phyloP scores from a whole-genome alignment of 2,329 filamentous ascomycete species.

The Botrytis byssoidea region DNA sequence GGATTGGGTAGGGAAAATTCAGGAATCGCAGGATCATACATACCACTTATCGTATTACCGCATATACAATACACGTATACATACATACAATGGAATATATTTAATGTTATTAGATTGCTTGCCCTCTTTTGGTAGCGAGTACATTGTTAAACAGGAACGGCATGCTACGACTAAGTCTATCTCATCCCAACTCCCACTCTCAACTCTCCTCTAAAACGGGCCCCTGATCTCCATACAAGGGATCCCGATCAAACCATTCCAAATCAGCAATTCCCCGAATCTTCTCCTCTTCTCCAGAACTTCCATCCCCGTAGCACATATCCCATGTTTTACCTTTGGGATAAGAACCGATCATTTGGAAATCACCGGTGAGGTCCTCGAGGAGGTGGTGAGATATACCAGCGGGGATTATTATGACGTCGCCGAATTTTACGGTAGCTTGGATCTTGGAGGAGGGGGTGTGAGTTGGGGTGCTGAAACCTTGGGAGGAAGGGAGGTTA shows the following conservation, averaged over 20 bases:
- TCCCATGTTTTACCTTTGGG: background rate
- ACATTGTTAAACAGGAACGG: background rate
- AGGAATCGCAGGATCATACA: background rate
- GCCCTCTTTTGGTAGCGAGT: background rate
- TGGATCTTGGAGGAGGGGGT: background rate
- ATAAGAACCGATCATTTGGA: background rate
- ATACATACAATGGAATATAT: slow-evolving; percentile 14
- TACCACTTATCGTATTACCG: slow-evolving; percentile 7
- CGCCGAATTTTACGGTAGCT: background rate
- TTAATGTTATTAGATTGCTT: slow-evolving; percentile 1
- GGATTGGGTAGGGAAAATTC: background rate
- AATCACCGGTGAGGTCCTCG: background rate
- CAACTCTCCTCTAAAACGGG: background rate
- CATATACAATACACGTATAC: background rate
- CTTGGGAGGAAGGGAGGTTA: background rate
- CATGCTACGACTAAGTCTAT: background rate
- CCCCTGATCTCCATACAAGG: background rate
- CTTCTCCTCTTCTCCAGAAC: background rate
- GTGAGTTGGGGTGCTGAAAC: background rate
- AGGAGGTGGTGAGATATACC: background rate
- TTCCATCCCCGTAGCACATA: background rate
- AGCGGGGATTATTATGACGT: background rate
- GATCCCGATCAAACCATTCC: background rate
- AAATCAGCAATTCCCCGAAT: background rate
- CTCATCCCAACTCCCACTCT: background rate